Evolutionary conservation across 768 basidiomycete species (phyloP), one percentile per base, ranked within the genome.

Genomic region (Suillus sp.): DNA sequence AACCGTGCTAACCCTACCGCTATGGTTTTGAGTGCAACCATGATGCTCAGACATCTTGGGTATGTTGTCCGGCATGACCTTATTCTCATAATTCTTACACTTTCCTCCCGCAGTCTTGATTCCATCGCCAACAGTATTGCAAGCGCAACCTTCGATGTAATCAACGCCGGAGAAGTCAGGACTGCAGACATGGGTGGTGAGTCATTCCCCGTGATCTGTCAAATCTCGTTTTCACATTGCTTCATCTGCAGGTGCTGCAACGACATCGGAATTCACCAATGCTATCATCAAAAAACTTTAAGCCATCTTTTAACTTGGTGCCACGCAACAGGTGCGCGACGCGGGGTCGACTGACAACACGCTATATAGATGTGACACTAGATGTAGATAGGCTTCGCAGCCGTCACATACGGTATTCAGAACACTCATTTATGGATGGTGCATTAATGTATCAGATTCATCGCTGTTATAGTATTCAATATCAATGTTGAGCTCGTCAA

Each of bases 1-100:
- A 92, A 95, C 82, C 88, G 90, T 66, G 95, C 95, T 66, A 99
- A 99, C 81, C 97, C 97, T 16, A 91, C 96, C 53, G 97, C 96
- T 40, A 96, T 98, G 88, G 90, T 99, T 74, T 87, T 99, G 64
- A 95, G 93, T 66, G 92, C 96, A 38, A 96, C 96, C 45, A 96
- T 99, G 90, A 93, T 99, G 89, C 87, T 99, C 66, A 85, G 96
- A 69, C 95, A 97, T 76, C 87, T 99, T 64, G 96, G 96, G 86
- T 95, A 79, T 72, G 87, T 74, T 58, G 22, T 22, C 30, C 18
- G 1, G 2, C 8, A 55, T 20, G 20, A 69, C 63, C 67, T 76
- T 72, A 70, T 55, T 71, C 34, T 22, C 43, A 60, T 6, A 38
- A 22, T 64, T 50, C 64, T 54, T 20, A 65, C 65, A 50, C 35